Base-by-base conservation (phyloP, 805 yeast species). In the Candida suzukii region DNA sequence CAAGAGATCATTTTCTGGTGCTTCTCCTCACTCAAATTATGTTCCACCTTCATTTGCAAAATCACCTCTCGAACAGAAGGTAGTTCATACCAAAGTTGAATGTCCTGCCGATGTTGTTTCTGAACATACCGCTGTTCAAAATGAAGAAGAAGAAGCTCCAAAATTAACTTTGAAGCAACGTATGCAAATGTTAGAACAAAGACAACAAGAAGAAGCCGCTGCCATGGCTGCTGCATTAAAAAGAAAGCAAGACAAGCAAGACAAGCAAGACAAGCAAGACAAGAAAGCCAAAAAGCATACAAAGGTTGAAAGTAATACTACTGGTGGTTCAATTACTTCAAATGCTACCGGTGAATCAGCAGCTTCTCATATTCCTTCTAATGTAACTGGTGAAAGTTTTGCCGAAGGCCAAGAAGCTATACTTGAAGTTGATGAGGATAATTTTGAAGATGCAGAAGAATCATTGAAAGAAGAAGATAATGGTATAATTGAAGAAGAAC, bases 121-220 rank as follows among this genome's bases (percentile, higher is more conserved):
- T 25, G 33, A 25, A 14, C 19, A 19, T n/a, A 42, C 52, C 2
- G 54, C 55, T 9, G 60, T 54, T 18, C 63, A 53, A 5, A 49
- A 54, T 21, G 66, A 69, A 42, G 76, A 74, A 43, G 76, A 69
- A 24, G 82, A 72, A 26, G 76, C 72, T 27, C 96, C 96, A 9
- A 80, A 84, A 50, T 63, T 88, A 67, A 82, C 95, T 43, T 67
- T 91, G 52, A 83, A 83, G 56, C 97, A 93, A 51, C 74, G 98
- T 49, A 88, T 91, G 56, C 87, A 88, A 5, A 53, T 86, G 53
- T 68, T 91, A 39, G 95, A 90, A 58, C 76, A 86, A 54, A 79
- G 80, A 44, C 96, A 87, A 56, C 76, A 75, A 44, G 84, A 83
- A 54, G 95, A 87, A 51, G 85, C 82, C 18, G 56, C 52, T 20